Evolutionary conservation across 257 asterid species (phyloP).

Genomic region (Marsdenia floribunda): DNA sequence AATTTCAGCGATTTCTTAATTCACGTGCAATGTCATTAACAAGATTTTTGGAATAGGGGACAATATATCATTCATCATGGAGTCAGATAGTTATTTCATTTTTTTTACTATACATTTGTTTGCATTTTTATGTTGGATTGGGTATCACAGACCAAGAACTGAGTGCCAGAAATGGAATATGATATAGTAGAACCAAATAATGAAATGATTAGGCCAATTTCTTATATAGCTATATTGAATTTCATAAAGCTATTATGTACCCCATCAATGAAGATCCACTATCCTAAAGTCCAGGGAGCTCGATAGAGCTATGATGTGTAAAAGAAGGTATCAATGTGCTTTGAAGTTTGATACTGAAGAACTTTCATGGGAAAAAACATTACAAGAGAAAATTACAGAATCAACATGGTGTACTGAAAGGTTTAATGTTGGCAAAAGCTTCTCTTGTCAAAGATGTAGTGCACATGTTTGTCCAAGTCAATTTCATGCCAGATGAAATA

Average conservation of each 20-base stretch:
- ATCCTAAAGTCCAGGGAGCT: not conserved
- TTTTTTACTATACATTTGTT: not conserved
- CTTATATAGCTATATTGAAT: not conserved
- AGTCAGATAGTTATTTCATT: not conserved
- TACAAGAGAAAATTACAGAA: not conserved
- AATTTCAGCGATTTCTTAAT: too few relatives aligned
- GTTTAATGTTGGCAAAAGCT: not conserved
- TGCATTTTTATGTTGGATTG: not conserved
- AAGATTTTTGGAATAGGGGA: too few relatives aligned
- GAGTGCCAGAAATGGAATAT: not conserved
- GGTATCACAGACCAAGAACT: not conserved
- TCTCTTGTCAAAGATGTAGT: not conserved
- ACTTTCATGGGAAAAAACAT: not conserved
- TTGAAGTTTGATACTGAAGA: not conserved
- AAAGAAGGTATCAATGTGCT: not conserved
- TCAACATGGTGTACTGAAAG: not conserved
- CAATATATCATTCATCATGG: not conserved
- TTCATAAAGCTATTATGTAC: not conserved
- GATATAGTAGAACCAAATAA: not conserved
- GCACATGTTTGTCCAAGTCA: not conserved
- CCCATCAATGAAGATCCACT: not conserved
- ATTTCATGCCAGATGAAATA: not conserved
- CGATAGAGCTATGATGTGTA: not conserved
- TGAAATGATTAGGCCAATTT: not conserved
- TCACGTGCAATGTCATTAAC: too few relatives aligned